These are phyloP conservation scores for Emmonsia crescens DNA, from an alignment of 2,329 filamentous ascomycete genomes.

Conservation along the genomic window DNA sequence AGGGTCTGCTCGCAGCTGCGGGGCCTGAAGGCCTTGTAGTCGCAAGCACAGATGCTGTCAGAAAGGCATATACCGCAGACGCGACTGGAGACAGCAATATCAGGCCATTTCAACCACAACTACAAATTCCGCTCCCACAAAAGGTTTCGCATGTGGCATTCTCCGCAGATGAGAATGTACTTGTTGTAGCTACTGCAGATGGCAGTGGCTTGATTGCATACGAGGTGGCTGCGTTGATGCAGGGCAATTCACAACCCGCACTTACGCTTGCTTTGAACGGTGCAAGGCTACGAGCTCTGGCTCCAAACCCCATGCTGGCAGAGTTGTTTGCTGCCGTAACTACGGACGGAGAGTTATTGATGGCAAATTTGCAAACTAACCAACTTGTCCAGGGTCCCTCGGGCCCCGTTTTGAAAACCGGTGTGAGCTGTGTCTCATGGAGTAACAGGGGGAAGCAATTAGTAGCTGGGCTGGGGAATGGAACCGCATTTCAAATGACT, in stretches of 20 bases:
- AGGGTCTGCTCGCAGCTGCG: conserved; percentile 75
- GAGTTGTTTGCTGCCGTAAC: conserved; percentile 68
- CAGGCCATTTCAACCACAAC: conserved; percentile 60
- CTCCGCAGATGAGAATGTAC: conserved; percentile 73
- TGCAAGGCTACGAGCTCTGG: conserved; percentile 59
- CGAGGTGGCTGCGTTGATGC: conserved; percentile 56
- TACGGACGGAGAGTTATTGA: conserved; percentile 64
- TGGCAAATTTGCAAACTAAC: conserved; percentile 67
- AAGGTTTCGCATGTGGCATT: conserved; percentile 83
- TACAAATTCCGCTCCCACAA: conserved; percentile 59
- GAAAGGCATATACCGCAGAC: conserved; percentile 59
- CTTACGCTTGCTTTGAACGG: conserved; percentile 71
- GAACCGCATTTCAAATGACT: conserved; percentile 71
- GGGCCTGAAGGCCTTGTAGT: conserved; percentile 70
- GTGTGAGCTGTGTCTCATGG: conserved; percentile 80
- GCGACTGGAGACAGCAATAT: conserved; percentile 51
- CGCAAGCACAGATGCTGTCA: conserved; percentile 63
- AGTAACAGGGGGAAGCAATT: conserved; percentile 89
- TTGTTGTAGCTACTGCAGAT: conserved; percentile 71
- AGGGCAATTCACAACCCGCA: conserved; percentile 54
- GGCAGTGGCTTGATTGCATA: conserved; percentile 79
- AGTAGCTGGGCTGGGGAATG: conserved; percentile 72
- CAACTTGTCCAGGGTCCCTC: conserved; percentile 47
- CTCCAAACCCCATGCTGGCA: conserved; percentile 63
- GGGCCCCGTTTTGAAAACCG: conserved; percentile 57